Base-by-base conservation (phyloP, 2,329 filamentous ascomycete genomes). In the Fusarium napiforme region DNA sequence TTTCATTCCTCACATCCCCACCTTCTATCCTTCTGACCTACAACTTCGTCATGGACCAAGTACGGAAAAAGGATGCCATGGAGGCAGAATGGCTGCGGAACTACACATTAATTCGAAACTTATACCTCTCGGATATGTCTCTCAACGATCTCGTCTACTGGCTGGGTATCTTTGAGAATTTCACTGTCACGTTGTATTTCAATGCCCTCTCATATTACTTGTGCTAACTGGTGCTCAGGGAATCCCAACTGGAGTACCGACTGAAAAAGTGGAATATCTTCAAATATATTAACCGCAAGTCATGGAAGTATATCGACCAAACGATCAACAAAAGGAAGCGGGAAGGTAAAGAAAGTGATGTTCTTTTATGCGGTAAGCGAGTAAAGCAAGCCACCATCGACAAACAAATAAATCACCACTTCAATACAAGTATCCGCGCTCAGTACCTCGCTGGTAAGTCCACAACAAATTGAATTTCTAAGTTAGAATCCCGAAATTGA, bases 401-500 rank as follows among this genome's bases (percentile, higher is more conserved):
- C 2, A 55, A 55, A 4, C 19, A 55, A 39, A 55, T 14, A 12
- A 4, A 21, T 11, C 36, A 9, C 5, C 36, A 55, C 23, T 14
- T 14, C 3, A 7, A 55, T 1, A 18, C 0, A 4, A 9, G 9
- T 4, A 30, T n/a, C 1, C 4, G 11, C n/a, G 23, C 18, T 0
- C 23, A n/a, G 4, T 18, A 0, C 1, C 30, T 50, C 3, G 0
- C 21, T 34, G 9, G 30, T 34, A 23, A 34, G 46, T 34, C 0
- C 7, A 6, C 1, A 4, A 1, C 0, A 3, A 9, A 4, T 3
- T 26, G 1, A 3, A 1, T 19, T 14, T 0, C 23, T n/a, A 14
- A 4, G 3, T 2, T 4, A 4, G 4, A 19, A 19, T 14, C 4
- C 7, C 0, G 0, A 12, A 19, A 14, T 3, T 45, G 7, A 45